These are phyloP conservation scores for Apophysomyces variabilis DNA, from an alignment of 371 early-diverging fungal species.

Conservation along the genomic window DNA sequence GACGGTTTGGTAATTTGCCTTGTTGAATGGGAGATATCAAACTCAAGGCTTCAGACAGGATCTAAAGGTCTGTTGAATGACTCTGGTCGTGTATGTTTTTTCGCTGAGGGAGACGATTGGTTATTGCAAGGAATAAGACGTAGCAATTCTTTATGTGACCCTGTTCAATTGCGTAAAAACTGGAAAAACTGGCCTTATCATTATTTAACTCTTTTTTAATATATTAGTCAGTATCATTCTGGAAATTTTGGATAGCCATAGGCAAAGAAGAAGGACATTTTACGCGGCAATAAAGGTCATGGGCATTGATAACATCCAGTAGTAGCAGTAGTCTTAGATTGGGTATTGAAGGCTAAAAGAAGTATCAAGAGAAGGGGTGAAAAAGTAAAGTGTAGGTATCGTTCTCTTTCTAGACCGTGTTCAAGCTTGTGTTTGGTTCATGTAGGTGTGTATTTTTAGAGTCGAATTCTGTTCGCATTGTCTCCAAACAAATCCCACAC, in stretches of 20 bases:
- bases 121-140: not conserved
- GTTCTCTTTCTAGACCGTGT: too few relatives aligned
- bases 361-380: not conserved
- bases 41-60: slow-evolving; percentile 76
- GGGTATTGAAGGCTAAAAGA: slow-evolving; percentile 23
- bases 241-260: too few relatives aligned
- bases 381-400: too few relatives aligned
- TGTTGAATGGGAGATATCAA: slow-evolving; percentile 63
- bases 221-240: too few relatives aligned
- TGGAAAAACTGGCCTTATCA: slow-evolving; percentile 63
- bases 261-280: slow-evolving; percentile 3
- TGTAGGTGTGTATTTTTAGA: too few relatives aligned
- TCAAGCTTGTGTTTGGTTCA: too few relatives aligned
- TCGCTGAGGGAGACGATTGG: slow-evolving; percentile 38
- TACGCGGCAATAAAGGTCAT: slow-evolving; percentile 39
- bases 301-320: slow-evolving; percentile 31
- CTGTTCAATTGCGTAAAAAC: slow-evolving; percentile 62
- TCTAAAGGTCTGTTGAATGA: slow-evolving; percentile 72
- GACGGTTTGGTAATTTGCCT: slow-evolving; percentile 40
- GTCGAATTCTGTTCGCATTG: too few relatives aligned
- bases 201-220: slow-evolving; percentile 21
- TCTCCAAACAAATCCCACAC: slow-evolving; percentile 1
- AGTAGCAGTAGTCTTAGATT: slow-evolving; percentile 29
- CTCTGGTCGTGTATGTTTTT: slow-evolving; percentile 70
- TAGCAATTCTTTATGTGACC: slow-evolving; percentile 35